Percentiles rank a stretch among this genome's conserved stretches.
phyloP scores from a whole-genome alignment of 495 filamentous ascomycete species.

The Hypomontagnella submonticulosa region DNA sequence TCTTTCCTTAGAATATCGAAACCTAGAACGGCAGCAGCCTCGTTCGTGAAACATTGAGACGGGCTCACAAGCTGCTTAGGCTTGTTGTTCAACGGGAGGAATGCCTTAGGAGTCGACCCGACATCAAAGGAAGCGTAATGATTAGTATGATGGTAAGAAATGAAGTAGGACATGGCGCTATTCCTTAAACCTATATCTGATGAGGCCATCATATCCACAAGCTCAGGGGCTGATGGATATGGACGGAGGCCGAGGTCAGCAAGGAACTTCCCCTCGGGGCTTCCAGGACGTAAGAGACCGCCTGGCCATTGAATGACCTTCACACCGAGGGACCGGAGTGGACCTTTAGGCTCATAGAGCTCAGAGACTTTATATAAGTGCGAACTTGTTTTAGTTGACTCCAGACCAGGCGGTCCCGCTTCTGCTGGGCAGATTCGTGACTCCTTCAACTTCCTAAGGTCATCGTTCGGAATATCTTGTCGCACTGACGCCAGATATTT shows the following conservation, averaged over 20 bases:
- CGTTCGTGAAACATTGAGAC: constrained; percentile 83
- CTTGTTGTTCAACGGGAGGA: constrained; percentile 77
- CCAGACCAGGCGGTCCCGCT: constrained; percentile 58
- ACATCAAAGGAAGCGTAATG: constrained; percentile 73
- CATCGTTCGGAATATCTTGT: constrained; percentile 86
- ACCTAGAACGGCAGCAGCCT: constrained; percentile 76
- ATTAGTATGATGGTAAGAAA: constrained; percentile 79
- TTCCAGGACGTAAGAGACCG: constrained; percentile 69
- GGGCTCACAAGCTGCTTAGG: constrained; percentile 73
- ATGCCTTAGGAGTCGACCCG: constrained; percentile 65
- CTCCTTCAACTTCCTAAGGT: constrained; percentile 79
- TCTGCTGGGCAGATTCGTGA: constrained; percentile 88
- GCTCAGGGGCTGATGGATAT: constrained; percentile 73
- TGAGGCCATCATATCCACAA: constrained; percentile 80
- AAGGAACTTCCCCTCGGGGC: constrained; percentile 79
- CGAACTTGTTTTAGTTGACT: constrained; percentile 53
- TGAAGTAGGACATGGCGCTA: constrained; percentile 82
- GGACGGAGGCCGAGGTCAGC: constrained; percentile 73
- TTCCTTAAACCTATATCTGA: constrained; percentile 67
- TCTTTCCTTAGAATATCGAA: constrained; percentile 79
- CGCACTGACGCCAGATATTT: constrained; percentile 90
- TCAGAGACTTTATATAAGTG: constrained; percentile 82
- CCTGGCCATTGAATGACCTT: constrained; percentile 86
- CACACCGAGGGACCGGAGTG: constrained; percentile 73
- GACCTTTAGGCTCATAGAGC: constrained; percentile 83